Evolutionary conservation across 2,329 filamentous ascomycete genomes (phyloP).

Genomic region (Beauveria caledonica): DNA sequence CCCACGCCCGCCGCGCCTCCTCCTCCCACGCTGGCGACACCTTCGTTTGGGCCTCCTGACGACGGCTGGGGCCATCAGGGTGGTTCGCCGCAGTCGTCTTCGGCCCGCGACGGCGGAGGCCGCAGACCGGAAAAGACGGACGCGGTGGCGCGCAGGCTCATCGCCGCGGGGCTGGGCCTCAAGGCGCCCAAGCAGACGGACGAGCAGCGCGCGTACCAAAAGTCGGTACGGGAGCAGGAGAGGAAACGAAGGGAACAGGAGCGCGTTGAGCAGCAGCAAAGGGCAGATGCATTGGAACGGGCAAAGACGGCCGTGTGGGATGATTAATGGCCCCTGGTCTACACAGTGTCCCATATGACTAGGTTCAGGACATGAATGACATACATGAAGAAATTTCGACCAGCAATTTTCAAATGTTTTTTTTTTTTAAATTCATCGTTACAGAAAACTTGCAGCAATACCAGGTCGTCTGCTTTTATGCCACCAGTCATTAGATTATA

Average conservation of each 20-base stretch:
- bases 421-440: background rate
- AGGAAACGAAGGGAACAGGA: conserved; percentile 67
- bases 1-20: conserved; percentile 47
- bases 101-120: background rate
- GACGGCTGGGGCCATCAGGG: conserved; percentile 16
- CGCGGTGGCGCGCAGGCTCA: conserved; percentile 80
- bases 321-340: conserved; percentile 34
- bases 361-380: background rate
- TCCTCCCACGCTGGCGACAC: conserved; percentile 59
- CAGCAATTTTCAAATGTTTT: background rate
- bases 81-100: background rate
- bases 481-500: background rate
- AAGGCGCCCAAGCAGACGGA: conserved; percentile 74
- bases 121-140: conserved; percentile 82
- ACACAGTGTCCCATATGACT: too few species aligned
- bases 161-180: conserved; percentile 79
- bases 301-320: conserved; percentile 87
- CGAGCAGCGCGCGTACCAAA: conserved; percentile 82
- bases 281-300: conserved; percentile 58
- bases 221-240: conserved; percentile 75
- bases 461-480: too few species aligned
- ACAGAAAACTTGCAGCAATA: background rate
- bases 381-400: background rate
- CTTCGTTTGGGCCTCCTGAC: conserved; percentile 26
- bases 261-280: conserved; percentile 52